Evolutionary conservation across 129 eudicot species (phyloP).

Genomic region (Apium graveolens): DNA sequence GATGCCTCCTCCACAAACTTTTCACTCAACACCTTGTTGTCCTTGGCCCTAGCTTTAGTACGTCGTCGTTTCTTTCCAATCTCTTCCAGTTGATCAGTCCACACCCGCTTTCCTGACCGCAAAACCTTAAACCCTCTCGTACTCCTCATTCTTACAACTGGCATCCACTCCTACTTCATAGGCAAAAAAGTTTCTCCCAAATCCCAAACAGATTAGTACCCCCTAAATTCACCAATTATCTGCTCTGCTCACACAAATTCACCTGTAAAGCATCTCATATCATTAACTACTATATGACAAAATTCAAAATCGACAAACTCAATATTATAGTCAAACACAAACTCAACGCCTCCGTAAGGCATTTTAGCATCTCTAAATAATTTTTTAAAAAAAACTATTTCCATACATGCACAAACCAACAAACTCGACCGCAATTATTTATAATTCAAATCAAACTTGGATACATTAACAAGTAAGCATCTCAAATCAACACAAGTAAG

Average conservation of each 20-base stretch:
- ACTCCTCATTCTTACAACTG: conserved; percentile 39
- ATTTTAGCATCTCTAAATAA: neutral
- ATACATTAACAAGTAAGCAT: too few relatives aligned
- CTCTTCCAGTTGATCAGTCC: conserved; percentile 20
- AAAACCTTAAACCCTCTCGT: conserved; percentile 46
- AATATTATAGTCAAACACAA: neutral
- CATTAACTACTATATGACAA: neutral
- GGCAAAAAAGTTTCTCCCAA: neutral
- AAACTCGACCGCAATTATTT: too few relatives aligned
- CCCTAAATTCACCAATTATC: neutral
- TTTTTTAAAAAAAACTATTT: neutral
- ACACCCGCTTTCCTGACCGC: conserved; percentile 48
- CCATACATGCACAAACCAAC: neutral
- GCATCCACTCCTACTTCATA: conserved; percentile 3
- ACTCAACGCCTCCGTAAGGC: neutral
- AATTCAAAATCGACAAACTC: neutral
- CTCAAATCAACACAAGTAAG: neutral
- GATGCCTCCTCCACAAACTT: conserved; percentile 14
- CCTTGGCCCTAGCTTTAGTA: conserved; percentile 1
- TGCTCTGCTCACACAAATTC: neutral
- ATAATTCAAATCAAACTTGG: neutral
- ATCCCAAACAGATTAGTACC: neutral
- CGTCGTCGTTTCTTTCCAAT: conserved; percentile 7
- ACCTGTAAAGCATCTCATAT: neutral
- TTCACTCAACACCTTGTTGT: conserved; percentile 13